phyloP scores from a whole-genome alignment of 2,329 filamentous ascomycete species.

The Arthrocladium fulminans region DNA sequence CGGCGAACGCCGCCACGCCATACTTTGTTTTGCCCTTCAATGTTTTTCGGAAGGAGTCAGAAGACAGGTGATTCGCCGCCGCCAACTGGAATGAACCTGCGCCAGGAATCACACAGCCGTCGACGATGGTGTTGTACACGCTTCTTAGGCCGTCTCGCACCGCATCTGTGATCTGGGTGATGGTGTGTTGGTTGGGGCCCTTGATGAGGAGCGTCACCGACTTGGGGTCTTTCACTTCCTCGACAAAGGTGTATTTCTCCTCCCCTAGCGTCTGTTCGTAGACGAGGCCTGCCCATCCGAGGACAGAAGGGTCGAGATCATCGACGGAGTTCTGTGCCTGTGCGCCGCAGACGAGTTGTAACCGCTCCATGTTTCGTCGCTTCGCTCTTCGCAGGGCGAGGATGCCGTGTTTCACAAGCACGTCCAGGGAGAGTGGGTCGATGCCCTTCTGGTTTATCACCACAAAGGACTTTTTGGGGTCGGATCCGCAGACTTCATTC shows the following conservation, averaged over 20 bases:
- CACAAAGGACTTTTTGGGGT: conserved; percentile 90
- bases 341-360: conserved; percentile 91
- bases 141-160: conserved; percentile 89
- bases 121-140: conserved; percentile 99
- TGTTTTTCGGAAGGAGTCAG: conserved; percentile 75
- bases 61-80: conserved; percentile 76
- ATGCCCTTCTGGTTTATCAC: conserved; percentile 99
- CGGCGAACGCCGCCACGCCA: conserved; percentile 89
- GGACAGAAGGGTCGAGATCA: conserved; percentile 73
- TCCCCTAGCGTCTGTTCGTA: conserved; percentile 97
- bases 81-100: conserved; percentile 94
- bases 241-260: conserved; percentile 98
- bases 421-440: conserved; percentile 88
- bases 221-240: conserved; percentile 98
- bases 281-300: conserved; percentile 92
- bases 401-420: conserved; percentile 96
- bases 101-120: conserved; percentile 87
- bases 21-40: conserved; percentile 98
- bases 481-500: conserved; percentile 90
- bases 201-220: conserved; percentile 97
- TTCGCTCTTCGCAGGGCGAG: conserved; percentile 89
- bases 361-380: conserved; percentile 96
- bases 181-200: conserved; percentile 93
- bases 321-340: conserved; percentile 92
- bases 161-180: conserved; percentile 91